Conservation (phyloP, 805 yeast genomes). For the Nakazawaea wickerhamii region DNA sequence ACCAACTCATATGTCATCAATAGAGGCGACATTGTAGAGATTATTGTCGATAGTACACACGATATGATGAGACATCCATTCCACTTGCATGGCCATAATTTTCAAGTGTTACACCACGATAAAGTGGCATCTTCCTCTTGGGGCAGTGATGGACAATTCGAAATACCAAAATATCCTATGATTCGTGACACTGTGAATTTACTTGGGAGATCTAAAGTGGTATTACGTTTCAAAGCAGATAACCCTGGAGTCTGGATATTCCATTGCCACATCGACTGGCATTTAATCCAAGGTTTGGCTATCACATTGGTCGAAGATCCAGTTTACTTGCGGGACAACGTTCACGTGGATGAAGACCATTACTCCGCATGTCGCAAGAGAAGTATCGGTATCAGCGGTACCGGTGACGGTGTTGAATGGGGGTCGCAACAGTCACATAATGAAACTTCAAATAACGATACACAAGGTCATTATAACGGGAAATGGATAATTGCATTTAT, state of each 20-base stretch:
- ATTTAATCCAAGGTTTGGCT: slow-evolving; percentile 90
- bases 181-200: slow-evolving; percentile 37
- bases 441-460: too few relatives aligned
- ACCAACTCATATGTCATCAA: slow-evolving; percentile 35
- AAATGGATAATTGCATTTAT: too few relatives aligned
- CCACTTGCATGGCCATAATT: slow-evolving; percentile 43
- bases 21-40: slow-evolving; percentile 34
- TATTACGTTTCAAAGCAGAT: slow-evolving; percentile 36
- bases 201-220: slow-evolving; percentile 34
- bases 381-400: neutral
- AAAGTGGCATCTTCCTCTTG: slow-evolving; percentile 8
- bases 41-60: slow-evolving; percentile 33
- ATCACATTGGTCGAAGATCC: slow-evolving; percentile 83
- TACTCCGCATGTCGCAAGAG: neutral
- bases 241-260: slow-evolving; percentile 46
- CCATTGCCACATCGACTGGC: slow-evolving; percentile 85
- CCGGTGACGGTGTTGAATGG: neutral
- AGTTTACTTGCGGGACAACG: slow-evolving; percentile 22
- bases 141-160: slow-evolving; percentile 27
- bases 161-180: slow-evolving; percentile 36
- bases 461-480: too few relatives aligned
- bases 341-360: neutral
- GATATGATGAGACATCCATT: slow-evolving; percentile 44
- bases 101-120: slow-evolving; percentile 35
- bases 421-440: too few relatives aligned